Evolutionary conservation across 371 early-diverging fungal genomes (phyloP).

Genomic region (Mucor irregularis): DNA sequence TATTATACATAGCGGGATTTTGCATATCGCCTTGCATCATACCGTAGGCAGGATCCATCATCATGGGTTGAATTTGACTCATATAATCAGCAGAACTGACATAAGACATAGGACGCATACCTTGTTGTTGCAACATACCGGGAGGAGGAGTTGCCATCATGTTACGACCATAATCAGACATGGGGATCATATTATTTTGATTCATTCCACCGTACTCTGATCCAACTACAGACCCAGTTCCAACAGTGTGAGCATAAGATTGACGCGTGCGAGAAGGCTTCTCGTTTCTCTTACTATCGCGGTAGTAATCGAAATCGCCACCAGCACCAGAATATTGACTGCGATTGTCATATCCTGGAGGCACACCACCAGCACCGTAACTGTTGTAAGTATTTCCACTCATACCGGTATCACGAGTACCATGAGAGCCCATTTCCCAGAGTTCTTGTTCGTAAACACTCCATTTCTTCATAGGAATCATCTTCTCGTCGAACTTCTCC

Average conservation of each 20-base stretch:
- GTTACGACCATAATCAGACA: slow-evolving; percentile 11
- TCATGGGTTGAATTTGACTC: slow-evolving; percentile 21
- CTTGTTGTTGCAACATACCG: background rate
- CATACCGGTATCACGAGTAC: slow-evolving; percentile 43
- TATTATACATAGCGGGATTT: background rate
- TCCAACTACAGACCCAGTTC: slow-evolving; percentile 14
- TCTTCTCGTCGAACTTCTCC: slow-evolving; percentile 75
- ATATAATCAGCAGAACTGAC: slow-evolving; percentile 12
- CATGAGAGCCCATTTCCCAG: slow-evolving; percentile 62
- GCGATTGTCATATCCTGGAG: slow-evolving; percentile 12
- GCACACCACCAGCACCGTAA: slow-evolving; percentile 44
- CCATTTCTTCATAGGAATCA: slow-evolving; percentile 88
- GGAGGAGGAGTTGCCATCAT: slow-evolving; percentile 14
- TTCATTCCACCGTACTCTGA: slow-evolving; percentile 22
- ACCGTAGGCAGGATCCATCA: slow-evolving; percentile 9
- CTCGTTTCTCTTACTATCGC: slow-evolving; percentile 28
- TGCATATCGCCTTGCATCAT: slow-evolving; percentile 4
- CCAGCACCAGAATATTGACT: slow-evolving; percentile 20
- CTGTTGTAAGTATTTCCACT: slow-evolving; percentile 28
- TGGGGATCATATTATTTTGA: slow-evolving; percentile 1
- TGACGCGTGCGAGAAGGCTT: slow-evolving; percentile 8
- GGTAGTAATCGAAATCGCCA: slow-evolving; percentile 39
- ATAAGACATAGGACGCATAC: slow-evolving; percentile 9
- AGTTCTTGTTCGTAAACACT: slow-evolving; percentile 82
- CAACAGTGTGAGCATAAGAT: background rate